Evolutionary conservation across 805 yeast genomes (phyloP), one percentile per base, ranked within the genome.

Genomic region (Priceomyces melissophilus): DNA sequence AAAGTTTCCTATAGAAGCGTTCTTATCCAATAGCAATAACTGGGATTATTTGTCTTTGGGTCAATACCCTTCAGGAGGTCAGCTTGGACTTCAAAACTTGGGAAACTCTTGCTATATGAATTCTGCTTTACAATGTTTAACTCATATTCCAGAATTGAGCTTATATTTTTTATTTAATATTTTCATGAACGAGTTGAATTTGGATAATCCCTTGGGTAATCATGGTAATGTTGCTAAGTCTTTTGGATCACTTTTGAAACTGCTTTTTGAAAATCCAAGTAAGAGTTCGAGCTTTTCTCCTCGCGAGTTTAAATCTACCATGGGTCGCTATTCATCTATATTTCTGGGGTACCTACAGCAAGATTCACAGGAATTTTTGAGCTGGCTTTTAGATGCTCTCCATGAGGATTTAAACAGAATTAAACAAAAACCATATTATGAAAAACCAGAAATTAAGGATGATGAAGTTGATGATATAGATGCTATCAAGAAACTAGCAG

Each of bases 31-130:
- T 26, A 20, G 42, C 5, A 50, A 54, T 37, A 14, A 43, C 10
- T 37, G 42, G 3, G 37, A 43, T 28, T 50, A 44, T 32, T 52
- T 55, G 32, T 15, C 43, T 12, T 44, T 44, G 6, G n/a, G 20
- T 2, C 32, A 52, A 3, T 34, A 49, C 23, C 20, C 37, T 1
- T 38, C 46, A 9, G 64, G 67, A 12, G 96, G 48, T 56, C 69
- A 35, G 60, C 72, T 43, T 83, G 97, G 45, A 49, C 83, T 54
- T 66, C 73, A 59, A 39, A 90, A 87, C 55, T 65, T 89, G 45
- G 97, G 97, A 2, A 90, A 90, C 57, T 82, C 95, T 0, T 90
- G 97, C 60, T 90, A 88, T 60, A 89, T 90, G 97, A 89, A 88
- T 60, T 86, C 95, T 8, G 96, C 96, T 0, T 64, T 91, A 34